Percentiles rank a stretch among this genome's conserved stretches.
Evolutionary conservation across 2,329 filamentous ascomycete genomes (phyloP).

Genomic region (Penicillium polonicum): DNA sequence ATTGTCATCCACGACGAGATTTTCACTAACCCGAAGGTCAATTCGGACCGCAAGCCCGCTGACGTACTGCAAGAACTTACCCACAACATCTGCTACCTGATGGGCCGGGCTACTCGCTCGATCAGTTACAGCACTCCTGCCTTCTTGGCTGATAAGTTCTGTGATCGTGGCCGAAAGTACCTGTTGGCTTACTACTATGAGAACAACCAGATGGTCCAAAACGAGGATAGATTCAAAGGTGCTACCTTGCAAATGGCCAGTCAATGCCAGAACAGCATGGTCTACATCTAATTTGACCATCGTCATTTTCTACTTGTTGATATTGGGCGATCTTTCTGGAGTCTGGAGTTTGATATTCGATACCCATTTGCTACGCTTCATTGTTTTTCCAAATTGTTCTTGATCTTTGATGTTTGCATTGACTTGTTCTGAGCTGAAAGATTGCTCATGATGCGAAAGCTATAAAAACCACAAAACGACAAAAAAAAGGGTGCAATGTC

Average conservation of each 20-base stretch:
- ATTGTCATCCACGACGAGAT: conserved; percentile 68
- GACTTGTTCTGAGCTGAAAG: background rate
- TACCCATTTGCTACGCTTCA: background rate
- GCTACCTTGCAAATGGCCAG: background rate
- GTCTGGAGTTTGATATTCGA: background rate
- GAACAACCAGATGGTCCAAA: accelerated
- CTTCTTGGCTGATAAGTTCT: conserved; percentile 26
- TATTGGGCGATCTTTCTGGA: background rate
- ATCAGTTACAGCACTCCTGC: conserved; percentile 26
- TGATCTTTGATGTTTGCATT: background rate
- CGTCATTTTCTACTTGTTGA: background rate
- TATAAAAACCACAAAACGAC: background rate
- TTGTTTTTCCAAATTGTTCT: background rate
- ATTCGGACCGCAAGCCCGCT: conserved; percentile 2
- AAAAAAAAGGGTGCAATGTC: background rate
- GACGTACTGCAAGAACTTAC: conserved; percentile 21
- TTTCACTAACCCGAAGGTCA: conserved; percentile 42
- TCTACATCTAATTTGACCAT: conserved; percentile 5
- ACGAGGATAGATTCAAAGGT: background rate
- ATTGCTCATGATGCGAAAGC: background rate
- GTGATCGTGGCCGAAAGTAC: conserved; percentile 24
- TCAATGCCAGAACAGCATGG: conserved; percentile 1
- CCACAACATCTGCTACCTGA: conserved; percentile 27
- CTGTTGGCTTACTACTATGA: conserved; percentile 12
- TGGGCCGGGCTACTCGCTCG: conserved; percentile 27